Base-by-base conservation (phyloP, 805 yeast genomes). In the Komagataella kurtzmanii region DNA sequence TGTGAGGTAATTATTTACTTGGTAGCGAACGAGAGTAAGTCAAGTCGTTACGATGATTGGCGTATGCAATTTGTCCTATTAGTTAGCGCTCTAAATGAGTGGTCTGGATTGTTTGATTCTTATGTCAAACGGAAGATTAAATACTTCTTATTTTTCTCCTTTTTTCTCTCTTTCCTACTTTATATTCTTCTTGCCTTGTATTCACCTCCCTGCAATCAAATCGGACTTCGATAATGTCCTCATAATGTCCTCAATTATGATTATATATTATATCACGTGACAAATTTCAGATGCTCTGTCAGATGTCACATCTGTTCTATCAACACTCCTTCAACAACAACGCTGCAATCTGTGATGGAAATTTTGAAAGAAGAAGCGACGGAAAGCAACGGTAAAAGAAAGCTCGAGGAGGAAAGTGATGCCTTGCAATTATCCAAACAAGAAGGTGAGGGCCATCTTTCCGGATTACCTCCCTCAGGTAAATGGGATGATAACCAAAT, bases 181-280 rank as follows among this genome's bases (percentile, higher is more conserved):
- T 21, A 5, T 21, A 3, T 21, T 3, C 6, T 21, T 21, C 23
- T 21, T 21, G 23, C 23, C 23, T 6, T 1, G 23, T 21, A 21
- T 21, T 21, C 23, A 17, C 23, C 23, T 21, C 23, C 23, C 6
- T 21, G 23, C 23, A 5, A 6, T 21, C 23, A 5, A 21, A 21
- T 21, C 4, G 6, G 6, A 21, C 23, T 21, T 21, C 23, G 1
- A 21, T 21, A 3, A 21, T 21, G 6, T 21, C 23, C 23, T 21
- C 6, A 3, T 6, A 21, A 5, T 21, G 23, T 17, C 17, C 17
- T 17, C 17, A 17, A 17, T 17, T 17, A 17, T 17, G 23, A 21
- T 21, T 30, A 30, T 8, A 30, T 30, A 30, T 30, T 30, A 30
- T 10, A 30, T 23, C 68, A 4, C 83, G 72, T 3, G 82, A 71